A percentile compares a stretch with the other conserved stretches of the same genome.
Evolutionary conservation across 768 basidiomycete genomes (phyloP).

Genomic region (Leucosporidium scottii): DNA sequence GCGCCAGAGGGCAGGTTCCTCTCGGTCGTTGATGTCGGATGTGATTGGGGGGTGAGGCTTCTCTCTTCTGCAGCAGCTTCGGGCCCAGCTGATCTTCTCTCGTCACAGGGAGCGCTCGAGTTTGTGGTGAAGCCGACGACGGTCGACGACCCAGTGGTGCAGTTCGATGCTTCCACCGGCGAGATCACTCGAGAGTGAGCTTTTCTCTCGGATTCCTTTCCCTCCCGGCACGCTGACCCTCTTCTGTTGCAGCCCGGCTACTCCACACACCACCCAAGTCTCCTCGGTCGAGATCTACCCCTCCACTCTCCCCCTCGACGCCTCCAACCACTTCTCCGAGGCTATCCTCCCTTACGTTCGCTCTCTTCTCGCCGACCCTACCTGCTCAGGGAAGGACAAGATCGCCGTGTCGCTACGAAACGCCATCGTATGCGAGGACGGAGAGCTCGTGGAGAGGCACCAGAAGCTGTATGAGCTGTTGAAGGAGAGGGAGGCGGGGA

Average conservation of each 20-base stretch:
- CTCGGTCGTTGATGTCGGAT: slow-evolving; percentile 79
- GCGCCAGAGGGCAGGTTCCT: slow-evolving; percentile 51
- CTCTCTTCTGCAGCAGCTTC: no score
- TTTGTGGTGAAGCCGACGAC: slow-evolving; percentile 73
- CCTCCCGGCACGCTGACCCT: slow-evolving; percentile 25
- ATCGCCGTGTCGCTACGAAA: slow-evolving; percentile 50
- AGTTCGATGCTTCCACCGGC: slow-evolving; percentile 22
- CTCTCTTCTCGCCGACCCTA: slow-evolving; percentile 41
- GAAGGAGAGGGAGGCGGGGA: slow-evolving; percentile 32
- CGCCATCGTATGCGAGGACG: slow-evolving; percentile 63
- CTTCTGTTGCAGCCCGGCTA: slow-evolving; percentile 47
- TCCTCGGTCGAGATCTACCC: slow-evolving; percentile 91
- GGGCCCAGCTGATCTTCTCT: background rate
- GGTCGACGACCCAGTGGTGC: slow-evolving; percentile 62
- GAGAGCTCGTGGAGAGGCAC: slow-evolving; percentile 53
- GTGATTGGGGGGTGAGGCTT: slow-evolving; percentile 64
- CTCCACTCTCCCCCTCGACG: slow-evolving; percentile 70
- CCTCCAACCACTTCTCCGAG: slow-evolving; percentile 66
- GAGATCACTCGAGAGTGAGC: slow-evolving; percentile 21
- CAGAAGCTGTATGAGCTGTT: slow-evolving; percentile 56
- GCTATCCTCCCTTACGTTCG: slow-evolving; percentile 63
- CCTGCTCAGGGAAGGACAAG: slow-evolving; percentile 46
- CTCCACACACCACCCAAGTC: slow-evolving; percentile 52
- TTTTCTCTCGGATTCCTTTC: slow-evolving; percentile 36
- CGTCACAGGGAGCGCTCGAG: slow-evolving; percentile 66